Evolutionary conservation across 768 basidiomycete species (phyloP).

Genomic region (Lactarius pseudohatsudake): DNA sequence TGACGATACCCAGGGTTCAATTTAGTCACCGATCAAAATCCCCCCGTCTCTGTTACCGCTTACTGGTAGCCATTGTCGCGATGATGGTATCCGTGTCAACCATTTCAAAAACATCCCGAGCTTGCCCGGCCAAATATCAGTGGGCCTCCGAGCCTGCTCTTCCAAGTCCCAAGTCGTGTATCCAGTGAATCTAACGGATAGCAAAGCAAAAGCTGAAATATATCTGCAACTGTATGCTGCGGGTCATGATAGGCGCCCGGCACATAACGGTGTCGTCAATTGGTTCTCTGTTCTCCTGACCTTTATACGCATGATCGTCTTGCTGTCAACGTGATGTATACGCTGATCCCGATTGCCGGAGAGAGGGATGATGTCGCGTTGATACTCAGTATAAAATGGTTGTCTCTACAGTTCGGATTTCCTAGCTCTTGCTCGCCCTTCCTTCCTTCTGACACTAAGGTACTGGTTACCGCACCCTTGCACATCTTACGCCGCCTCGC

Average conservation of each 20-base stretch:
- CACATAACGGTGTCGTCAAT: neutral
- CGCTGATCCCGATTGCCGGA: neutral
- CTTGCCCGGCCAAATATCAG: neutral
- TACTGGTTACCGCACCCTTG: conserved; percentile 13
- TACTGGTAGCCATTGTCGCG: neutral
- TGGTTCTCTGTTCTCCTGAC: neutral
- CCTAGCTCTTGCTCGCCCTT: neutral
- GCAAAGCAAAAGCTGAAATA: too few relatives aligned
- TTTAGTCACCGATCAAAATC: neutral
- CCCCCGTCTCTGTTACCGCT: neutral
- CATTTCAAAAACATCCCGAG: neutral
- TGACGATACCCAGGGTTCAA: neutral
- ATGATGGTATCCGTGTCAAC: neutral
- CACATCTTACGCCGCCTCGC: neutral
- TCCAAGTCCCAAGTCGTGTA: neutral
- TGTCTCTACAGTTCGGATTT: neutral
- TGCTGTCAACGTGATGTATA: neutral
- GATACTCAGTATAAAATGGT: conserved; percentile 1
- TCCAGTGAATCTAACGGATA: neutral
- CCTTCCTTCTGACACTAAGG: neutral
- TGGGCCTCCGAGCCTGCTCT: neutral
- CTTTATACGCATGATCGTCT: neutral
- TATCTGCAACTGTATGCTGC: neutral
- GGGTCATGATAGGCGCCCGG: neutral
- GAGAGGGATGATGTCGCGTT: neutral